Base-by-base conservation (phyloP, 176 grass and related monocot species). In the Zoysia japonica region DNA sequence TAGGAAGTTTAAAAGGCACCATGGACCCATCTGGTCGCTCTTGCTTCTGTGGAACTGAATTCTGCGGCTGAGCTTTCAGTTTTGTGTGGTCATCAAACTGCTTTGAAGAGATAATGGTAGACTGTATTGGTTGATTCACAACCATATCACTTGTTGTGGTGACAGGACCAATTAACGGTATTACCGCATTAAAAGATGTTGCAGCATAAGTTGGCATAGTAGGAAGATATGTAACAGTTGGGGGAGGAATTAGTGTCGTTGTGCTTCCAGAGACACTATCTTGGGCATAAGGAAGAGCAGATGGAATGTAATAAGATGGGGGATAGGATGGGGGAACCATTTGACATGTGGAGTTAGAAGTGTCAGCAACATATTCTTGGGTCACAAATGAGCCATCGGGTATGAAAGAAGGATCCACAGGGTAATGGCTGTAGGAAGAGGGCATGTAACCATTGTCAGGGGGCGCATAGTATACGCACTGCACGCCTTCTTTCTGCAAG, bases 401-500 rank as follows among this genome's bases (percentile, higher is more conserved):
- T 5, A 85, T 55, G 20, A 87, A 79, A 60, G 88, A 78, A 48
- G 85, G 59, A 79, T 88, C 77, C 38, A 87, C 61, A 73, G 84
- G 71, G 84, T 95, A 99, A 35, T 83, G 68, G 36, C 78, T 93
- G 75, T 88, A 99, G 40, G 87, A 71, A 59, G 88, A 47, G 70
- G 93, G 90, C 50, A 84, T 17, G 41, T 88, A 88, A 83, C 81
- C 90, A 85, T 88, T 89, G 19, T 92, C 89, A 50, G 88, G 64
- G 45, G 84, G 17, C 0, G 88, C 48, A 57, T 91, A 95, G 79
- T 93, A 99, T 16, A 99, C 1, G 17, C 76, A 91, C 40, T 67
- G 87, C 44, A 84, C 86, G 69, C 80, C 77, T 74, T 93, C 90
- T 35, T 85, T n/a, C 72, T 93, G 90, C 13, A 86, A 80, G 82